Evolutionary conservation across 106 monocot genomes (phyloP).

Genomic region (Gastrodia elata): DNA sequence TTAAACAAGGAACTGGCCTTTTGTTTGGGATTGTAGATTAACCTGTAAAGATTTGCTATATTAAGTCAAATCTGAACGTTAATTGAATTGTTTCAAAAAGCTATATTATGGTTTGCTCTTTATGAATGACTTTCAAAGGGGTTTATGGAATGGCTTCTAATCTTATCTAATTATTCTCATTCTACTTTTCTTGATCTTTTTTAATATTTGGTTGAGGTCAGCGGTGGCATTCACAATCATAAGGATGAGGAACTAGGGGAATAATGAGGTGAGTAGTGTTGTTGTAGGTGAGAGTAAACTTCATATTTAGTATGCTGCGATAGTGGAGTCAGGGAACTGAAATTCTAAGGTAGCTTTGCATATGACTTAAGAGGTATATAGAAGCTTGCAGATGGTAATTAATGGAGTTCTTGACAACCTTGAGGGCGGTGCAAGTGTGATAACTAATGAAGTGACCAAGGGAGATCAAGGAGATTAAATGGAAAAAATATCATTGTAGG

Average conservation of each 20-base stretch:
- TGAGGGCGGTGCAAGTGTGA: not conserved
- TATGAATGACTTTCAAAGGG: not conserved
- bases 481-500: not conserved
- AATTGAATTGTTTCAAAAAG: not conserved
- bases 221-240: not conserved
- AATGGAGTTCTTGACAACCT: not conserved
- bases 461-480: not conserved
- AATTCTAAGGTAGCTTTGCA: not conserved
- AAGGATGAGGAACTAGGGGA: not conserved
- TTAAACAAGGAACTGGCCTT: not conserved
- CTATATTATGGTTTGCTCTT: not conserved
- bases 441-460: not conserved
- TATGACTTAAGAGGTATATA: not conserved
- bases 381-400: not conserved
- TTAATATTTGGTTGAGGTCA: not conserved
- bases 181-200: not conserved
- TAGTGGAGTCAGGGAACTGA: not conserved
- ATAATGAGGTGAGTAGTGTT: not conserved
- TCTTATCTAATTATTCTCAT: not conserved
- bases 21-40: not conserved
- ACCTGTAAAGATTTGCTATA: not conserved
- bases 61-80: not conserved
- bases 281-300: not conserved
- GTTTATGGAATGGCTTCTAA: not conserved
- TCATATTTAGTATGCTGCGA: not conserved